Conservation (phyloP, 176 grass and related monocot species). For the Dendrocalamus sinicus region DNA sequence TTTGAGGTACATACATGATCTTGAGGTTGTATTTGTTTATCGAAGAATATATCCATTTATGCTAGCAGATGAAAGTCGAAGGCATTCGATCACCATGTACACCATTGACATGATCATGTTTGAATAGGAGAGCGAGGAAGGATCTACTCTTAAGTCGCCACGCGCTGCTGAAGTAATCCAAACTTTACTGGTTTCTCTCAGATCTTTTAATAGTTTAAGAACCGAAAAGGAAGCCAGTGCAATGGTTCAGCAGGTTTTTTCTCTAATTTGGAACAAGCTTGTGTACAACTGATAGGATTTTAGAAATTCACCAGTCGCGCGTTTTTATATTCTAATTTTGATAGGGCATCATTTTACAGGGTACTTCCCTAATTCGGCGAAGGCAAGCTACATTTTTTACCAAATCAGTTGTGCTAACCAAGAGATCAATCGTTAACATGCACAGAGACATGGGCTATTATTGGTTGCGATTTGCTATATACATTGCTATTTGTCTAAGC, state of each 20-base stretch:
- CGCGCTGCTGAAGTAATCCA: slow-evolving; percentile 16
- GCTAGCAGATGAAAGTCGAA: not conserved
- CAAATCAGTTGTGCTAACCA: slow-evolving; percentile 50
- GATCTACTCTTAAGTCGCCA: not conserved
- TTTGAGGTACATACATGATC: slow-evolving; percentile 50
- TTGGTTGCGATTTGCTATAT: slow-evolving; percentile 61
- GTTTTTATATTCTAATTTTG: not conserved
- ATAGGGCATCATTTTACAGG: not conserved
- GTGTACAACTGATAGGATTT: not conserved
- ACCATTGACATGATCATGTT: not conserved
- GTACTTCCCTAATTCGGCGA: slow-evolving; percentile 15
- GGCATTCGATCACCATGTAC: not conserved
- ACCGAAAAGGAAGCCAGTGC: not conserved
- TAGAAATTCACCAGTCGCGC: not conserved
- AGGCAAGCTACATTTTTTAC: slow-evolving; percentile 45
- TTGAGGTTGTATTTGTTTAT: not conserved
- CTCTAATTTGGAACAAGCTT: not conserved
- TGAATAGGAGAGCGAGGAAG: slow-evolving; percentile 30
- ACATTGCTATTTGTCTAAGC: slow-evolving; percentile 46
- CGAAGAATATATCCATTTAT: not conserved
- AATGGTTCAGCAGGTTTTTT: not conserved
- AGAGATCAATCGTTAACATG: slow-evolving; percentile 66
- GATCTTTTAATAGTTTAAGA: not conserved
- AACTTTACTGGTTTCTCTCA: not conserved
- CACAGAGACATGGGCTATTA: slow-evolving; percentile 64